Conservation (phyloP, 345 rosid species). For the Raphanus raphanistrum region DNA sequence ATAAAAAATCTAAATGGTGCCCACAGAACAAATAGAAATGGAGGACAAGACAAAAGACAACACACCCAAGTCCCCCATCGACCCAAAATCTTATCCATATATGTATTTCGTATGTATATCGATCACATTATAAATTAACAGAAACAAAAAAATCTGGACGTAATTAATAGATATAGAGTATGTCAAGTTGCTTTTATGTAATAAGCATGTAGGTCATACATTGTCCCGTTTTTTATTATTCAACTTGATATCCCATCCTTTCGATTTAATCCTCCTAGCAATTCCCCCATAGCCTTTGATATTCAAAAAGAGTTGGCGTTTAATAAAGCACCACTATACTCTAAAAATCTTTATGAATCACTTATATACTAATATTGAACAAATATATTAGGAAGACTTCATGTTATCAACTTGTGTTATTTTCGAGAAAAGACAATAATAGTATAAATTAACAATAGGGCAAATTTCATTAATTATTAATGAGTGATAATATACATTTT, state of each 20-base stretch:
- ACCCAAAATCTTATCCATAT: conserved; percentile 37
- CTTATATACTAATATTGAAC: neutral
- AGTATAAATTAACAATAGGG: conserved; percentile 23
- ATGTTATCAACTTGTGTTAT: neutral
- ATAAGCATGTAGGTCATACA: conserved; percentile 37
- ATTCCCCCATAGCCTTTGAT: neutral
- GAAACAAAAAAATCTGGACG: conserved; percentile 24
- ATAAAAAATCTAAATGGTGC: conserved; percentile 36
- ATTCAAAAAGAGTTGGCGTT: neutral
- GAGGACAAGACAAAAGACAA: conserved; percentile 34
- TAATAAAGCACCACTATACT: neutral
- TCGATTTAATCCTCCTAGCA: neutral
- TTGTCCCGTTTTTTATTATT: conserved; percentile 28
- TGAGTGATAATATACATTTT: conserved; percentile 38
- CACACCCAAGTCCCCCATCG: conserved; percentile 31
- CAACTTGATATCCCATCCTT: conserved; percentile 26
- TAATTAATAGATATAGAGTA: conserved; percentile 25
- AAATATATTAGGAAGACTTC: neutral
- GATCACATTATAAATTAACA: neutral
- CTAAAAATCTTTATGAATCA: neutral
- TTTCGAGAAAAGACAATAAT: conserved; percentile 19
- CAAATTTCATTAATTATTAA: conserved; percentile 12
- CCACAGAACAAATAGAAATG: conserved; percentile 35
- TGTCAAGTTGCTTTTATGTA: conserved; percentile 38
- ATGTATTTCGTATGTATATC: neutral